Percentiles rank a stretch among this genome's conserved stretches.
Evolutionary conservation across 2,329 filamentous ascomycete species (phyloP).

Genomic region (Orbilia oligospora): DNA sequence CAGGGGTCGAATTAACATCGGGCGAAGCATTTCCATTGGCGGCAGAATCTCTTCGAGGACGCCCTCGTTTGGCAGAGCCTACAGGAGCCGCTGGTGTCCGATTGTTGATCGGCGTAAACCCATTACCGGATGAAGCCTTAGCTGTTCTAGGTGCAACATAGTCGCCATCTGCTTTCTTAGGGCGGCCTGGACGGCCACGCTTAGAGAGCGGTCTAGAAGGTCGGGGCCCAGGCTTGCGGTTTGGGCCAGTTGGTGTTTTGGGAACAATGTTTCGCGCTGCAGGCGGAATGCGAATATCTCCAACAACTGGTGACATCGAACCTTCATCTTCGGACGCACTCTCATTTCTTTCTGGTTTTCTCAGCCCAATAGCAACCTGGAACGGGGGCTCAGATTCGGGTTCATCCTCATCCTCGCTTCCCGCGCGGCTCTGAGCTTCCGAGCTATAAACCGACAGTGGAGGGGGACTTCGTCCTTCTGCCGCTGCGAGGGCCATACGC

Average conservation of each 20-base stretch:
- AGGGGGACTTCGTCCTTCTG: slow-evolving; percentile 54
- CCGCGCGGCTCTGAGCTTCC: slow-evolving; percentile 35
- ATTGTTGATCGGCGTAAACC: slow-evolving; percentile 41
- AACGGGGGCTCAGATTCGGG: not conserved
- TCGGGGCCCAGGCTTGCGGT: slow-evolving; percentile 27
- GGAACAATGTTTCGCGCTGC: slow-evolving; percentile 4
- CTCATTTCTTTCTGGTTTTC: not conserved
- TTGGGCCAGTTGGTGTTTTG: not conserved
- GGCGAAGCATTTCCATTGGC: slow-evolving; percentile 2
- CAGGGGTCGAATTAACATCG: slow-evolving; percentile 16
- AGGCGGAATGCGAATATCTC: slow-evolving; percentile 24
- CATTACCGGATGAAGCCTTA: slow-evolving; percentile 2
- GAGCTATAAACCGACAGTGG: slow-evolving; percentile 49
- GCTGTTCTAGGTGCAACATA: slow-evolving; percentile 28
- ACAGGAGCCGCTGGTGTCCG: not conserved
- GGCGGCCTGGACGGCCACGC: slow-evolving; percentile 41
- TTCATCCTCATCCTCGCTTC: slow-evolving; percentile 43
- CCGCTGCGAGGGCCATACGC: slow-evolving; percentile 51
- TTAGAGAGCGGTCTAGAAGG: slow-evolving; percentile 45
- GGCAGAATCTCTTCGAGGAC: slow-evolving; percentile 30
- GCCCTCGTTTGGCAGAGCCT: slow-evolving; percentile 36
- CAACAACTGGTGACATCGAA: slow-evolving; percentile 38
- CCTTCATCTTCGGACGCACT: slow-evolving; percentile 3
- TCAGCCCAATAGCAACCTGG: slow-evolving; percentile 18
- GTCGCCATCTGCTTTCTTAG: slow-evolving; percentile 38